phyloP scores from a whole-genome alignment of 2,329 filamentous ascomycete species.

The Trichoderma aggressivum region DNA sequence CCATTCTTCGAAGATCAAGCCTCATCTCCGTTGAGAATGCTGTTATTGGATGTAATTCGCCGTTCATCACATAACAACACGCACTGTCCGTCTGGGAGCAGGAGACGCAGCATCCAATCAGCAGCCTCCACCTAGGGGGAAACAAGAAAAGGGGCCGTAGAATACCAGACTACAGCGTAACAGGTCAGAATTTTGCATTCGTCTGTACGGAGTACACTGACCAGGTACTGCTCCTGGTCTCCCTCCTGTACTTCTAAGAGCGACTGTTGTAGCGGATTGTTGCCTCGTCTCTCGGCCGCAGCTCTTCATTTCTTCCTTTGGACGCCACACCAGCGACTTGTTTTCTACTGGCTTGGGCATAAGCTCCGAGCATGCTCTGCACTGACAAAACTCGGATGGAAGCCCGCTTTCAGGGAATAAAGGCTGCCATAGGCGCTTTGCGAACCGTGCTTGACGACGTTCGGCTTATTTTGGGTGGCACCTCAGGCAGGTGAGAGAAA shows the following conservation, averaged over 20 bases:
- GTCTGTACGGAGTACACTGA: neutral
- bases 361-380: neutral
- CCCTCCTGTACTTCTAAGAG: neutral
- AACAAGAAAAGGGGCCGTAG: neutral
- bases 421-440: neutral
- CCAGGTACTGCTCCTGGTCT: neutral
- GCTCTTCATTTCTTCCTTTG: neutral
- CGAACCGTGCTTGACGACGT: constrained; percentile 3
- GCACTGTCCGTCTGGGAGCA: neutral
- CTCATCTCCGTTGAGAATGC: neutral
- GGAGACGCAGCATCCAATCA: neutral
- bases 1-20: neutral
- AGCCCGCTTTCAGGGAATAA: neutral
- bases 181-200: neutral
- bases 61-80: neutral
- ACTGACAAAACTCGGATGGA: neutral
- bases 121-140: neutral
- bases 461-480: neutral
- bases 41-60: neutral
- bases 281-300: neutral
- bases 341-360: neutral
- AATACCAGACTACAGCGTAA: neutral
- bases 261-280: neutral
- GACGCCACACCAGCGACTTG: neutral
- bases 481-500: neutral